Base-by-base conservation (phyloP, 2,329 filamentous ascomycete genomes). In the Daldinia eschscholtzii region DNA sequence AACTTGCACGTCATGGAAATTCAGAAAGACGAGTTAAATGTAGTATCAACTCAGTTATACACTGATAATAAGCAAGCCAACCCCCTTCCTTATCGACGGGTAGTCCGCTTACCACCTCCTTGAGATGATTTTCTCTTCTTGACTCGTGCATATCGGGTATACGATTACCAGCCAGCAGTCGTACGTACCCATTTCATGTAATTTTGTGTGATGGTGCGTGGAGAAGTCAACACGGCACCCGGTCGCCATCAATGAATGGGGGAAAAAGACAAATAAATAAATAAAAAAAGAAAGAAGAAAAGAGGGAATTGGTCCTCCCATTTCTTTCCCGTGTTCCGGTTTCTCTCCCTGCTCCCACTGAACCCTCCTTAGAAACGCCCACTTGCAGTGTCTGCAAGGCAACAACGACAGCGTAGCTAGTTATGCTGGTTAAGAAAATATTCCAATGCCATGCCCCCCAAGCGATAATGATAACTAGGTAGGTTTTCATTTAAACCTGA, bases 281-380 rank as follows among this genome's bases (percentile, higher is more conserved):
- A n/a, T n/a, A n/a, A 64, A 64, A 61, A 64, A 55, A 64, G 64
- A 46, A 13, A 26, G 60, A 64, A 61, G 61, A 53, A 64, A 57
- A 48, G 60, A 67, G 59, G 59, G 57, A 58, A 62, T 57, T 50
- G 42, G 35, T 52, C 57, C 57, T 50, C 57, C 55, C 35, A 6
- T 39, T 39, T 41, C 46, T 50, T 39, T 33, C 48, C 48, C 37
- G 18, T 59, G 50, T 33, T 30, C 46, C 53, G 33, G 33, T 42
- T 15, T 44, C 44, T 28, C 41, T 61, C 42, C 58, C 20, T 20
- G 12, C 35, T 13, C 48, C n/a, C 53, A 50, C 12, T 6, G 52
- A 20, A 26, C 10, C 39, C 44, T 15, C 26, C 23, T n/a, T 28
- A 56, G 37, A 44, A 64, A 52, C 57, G 58, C 57, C 61, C 6